phyloP scores from a whole-genome alignment of 2,329 filamentous ascomycete genomes.

The Trichophyton schoenleinii region DNA sequence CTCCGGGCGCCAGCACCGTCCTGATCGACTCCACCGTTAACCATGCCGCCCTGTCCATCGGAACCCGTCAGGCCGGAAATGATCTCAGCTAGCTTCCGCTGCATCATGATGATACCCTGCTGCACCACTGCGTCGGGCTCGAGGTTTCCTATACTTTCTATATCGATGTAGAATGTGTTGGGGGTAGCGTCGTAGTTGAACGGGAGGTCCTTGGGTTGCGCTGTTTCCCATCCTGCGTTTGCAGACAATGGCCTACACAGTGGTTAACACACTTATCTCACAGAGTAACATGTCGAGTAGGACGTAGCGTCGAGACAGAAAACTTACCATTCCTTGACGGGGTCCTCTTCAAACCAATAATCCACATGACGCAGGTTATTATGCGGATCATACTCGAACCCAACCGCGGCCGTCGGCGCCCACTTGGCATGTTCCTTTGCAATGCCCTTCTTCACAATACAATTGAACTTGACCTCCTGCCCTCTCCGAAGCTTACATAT shows the following conservation, averaged over 20 bases:
- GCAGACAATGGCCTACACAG: constrained; percentile 27
- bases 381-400: constrained; percentile 95
- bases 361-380: constrained; percentile 90
- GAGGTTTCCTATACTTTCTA: constrained; percentile 77
- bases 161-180: constrained; percentile 78
- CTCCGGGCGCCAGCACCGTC: constrained; percentile 36
- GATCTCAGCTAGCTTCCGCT: constrained; percentile 76
- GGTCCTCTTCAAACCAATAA: constrained; percentile 85
- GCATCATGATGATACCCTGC: constrained; percentile 75
- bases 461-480: constrained; percentile 80
- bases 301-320: background rate
- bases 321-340: constrained; percentile 66
- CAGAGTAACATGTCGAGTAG: no score
- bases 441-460: constrained; percentile 95
- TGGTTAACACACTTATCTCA: background rate
- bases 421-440: constrained; percentile 98
- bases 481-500: constrained; percentile 83
- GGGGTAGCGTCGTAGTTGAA: constrained; percentile 88
- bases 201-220: constrained; percentile 64
- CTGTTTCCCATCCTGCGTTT: constrained; percentile 56
- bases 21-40: constrained; percentile 28
- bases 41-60: constrained; percentile 38
- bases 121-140: constrained; percentile 83
- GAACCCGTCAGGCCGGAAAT: constrained; percentile 50
- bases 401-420: constrained; percentile 82